Conservation (phyloP, 352 stramenopile species). For the Phytophthora capsici region DNA sequence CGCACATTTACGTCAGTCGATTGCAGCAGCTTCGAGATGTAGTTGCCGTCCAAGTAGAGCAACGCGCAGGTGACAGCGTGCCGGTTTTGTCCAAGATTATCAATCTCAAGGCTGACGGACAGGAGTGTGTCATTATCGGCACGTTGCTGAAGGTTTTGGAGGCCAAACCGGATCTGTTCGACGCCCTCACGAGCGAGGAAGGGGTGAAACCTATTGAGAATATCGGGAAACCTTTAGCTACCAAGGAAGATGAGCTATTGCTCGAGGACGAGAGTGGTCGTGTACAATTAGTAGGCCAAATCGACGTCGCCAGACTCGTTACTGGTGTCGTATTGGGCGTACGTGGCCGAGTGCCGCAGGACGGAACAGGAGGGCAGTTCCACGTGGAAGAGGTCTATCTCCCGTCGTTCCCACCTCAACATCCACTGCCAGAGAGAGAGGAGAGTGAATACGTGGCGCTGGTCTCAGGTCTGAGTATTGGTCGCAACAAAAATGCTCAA, state of each 20-base stretch:
- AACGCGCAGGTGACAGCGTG: constrained; percentile 20
- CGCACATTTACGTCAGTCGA: constrained; percentile 90
- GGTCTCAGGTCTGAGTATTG: constrained; percentile 62
- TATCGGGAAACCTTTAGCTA: constrained; percentile 51
- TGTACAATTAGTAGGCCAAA: constrained; percentile 67
- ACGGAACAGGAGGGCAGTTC: constrained; percentile 51
- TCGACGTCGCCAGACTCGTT: constrained; percentile 59
- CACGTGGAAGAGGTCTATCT: constrained; percentile 68
- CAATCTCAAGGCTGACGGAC: constrained; percentile 68
- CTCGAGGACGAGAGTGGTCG: constrained; percentile 91
- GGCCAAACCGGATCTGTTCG: constrained; percentile 83
- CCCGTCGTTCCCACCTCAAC: constrained; percentile 56
- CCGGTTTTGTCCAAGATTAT: constrained; percentile 78
- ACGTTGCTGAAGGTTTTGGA: constrained; percentile 86
- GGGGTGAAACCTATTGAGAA: constrained; percentile 51
- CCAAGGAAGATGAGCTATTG: constrained; percentile 74
- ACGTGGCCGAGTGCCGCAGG: constrained; percentile 55
- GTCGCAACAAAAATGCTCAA: constrained; percentile 38
- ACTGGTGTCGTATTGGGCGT: constrained; percentile 83
- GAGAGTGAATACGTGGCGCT: constrained; percentile 74
- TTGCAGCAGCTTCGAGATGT: constrained; percentile 72
- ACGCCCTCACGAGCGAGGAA: constrained; percentile 74
- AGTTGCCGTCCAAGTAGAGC: constrained; percentile 54
- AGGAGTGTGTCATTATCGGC: constrained; percentile 78
- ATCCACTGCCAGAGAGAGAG: constrained; percentile 46